Base-by-base conservation (phyloP, 805 yeast species). In the Saturnispora gosingensis region DNA sequence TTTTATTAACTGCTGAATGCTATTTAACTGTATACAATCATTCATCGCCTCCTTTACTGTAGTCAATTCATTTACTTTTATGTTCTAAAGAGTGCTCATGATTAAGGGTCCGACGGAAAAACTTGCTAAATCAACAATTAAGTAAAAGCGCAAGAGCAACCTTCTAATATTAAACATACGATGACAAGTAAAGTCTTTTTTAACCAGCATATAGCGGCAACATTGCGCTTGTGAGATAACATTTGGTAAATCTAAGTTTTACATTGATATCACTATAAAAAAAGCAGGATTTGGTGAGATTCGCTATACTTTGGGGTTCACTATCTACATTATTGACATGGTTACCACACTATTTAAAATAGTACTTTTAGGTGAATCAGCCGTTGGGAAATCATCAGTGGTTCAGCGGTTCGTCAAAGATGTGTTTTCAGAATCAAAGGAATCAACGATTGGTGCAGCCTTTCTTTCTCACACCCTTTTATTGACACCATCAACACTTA, bases 361-460 rank as follows among this genome's bases (percentile, higher is more conserved):
- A 18, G 88, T 82, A 1, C 72, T 82, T 40, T 61, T 74, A 25
- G 72, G 71, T 6, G 87, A 81, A 58, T 80, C 85, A 2, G 85
- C 86, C 1, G 87, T 81, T 43, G 87, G 88, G 38, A 82, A 82
- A 50, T 76, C 82, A 0, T 80, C 86, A 0, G 74, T 82, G 7
- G 85, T 82, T 7, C 81, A 80, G 55, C 69, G 91, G 53, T 83
- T 83, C 56, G 86, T 83, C 28, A 82, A 84, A 61, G 83, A 84
- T 58, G 77, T 83, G 20, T 85, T 85, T 67, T 85, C 82, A 54
- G 86, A 81, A 57, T 70, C 78, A 65, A 75, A 85, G 56, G 89
- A 85, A 66, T 84, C 90, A 24, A 85, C 95, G 1, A 85, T 85
- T 51, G 93, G 95, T 1, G 95, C 95, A 1, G 95, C 93, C 2